Evolutionary conservation across 805 yeast genomes (phyloP), one percentile per base, ranked within the genome.

Genomic region (Cyberlindnera amylophila): DNA sequence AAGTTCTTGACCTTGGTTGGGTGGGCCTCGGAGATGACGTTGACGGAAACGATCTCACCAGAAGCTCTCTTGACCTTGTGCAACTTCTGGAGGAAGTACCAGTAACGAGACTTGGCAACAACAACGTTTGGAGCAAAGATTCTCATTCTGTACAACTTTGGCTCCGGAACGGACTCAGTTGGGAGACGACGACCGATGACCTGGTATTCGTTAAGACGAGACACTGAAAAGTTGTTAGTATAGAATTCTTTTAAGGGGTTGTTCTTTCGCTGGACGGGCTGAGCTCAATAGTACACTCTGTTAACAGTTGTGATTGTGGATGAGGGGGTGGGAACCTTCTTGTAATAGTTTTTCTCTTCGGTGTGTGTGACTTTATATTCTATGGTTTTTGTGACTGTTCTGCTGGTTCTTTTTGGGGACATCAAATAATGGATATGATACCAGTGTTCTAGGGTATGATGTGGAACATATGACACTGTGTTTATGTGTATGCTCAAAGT

Each of bases 151-250:
- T 84, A 93, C 78, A 93, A 87, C 84, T 91, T 93, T 75, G 99
- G 99, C 79, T 90, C 96, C 68, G 98, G 96, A 69, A 86, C 96
- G 66, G 90, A 77, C 77, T 89, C 98, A 69, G 96, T 89, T 64
- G 99, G 99, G 75, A 93, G 87, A 80, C 93, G 95, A 79, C 99
- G 96, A 78, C 99, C 99, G 76, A 93, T 93, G 73, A 93, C 97
- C 83, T 93, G 96, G 81, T 90, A 91, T 84, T 91, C 98, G 82
- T 83, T 86, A 75, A 90, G 85, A 82, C 93, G 89, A 78, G 96
- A 86, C 96, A 89, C 83, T 78, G 51, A 14, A 30, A 13, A 35
- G 47, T 35, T 38, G 47, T 46, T 42, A 41, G 40, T 39, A 35
- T 5, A n/a, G n/a, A n/a, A n/a, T n/a, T n/a, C n/a, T n/a, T 8